Evolutionary conservation across 805 yeast species (phyloP).

Genomic region (Candida saitoana): DNA sequence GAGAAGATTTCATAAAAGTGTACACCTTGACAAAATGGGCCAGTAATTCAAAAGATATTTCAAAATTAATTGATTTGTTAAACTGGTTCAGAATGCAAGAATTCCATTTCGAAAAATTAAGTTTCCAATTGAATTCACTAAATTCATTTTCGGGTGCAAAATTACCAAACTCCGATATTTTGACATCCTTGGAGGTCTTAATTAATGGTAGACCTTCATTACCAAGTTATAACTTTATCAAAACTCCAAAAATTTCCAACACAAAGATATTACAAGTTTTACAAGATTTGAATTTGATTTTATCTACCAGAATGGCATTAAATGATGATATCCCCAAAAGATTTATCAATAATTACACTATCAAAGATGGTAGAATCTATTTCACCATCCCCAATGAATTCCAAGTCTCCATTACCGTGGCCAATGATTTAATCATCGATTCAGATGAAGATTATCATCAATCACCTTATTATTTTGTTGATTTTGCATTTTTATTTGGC

Average conservation of each 20-base stretch:
- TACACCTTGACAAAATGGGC: conserved; percentile 92
- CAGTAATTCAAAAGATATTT: conserved; percentile 63
- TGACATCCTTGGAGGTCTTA: conserved; percentile 83
- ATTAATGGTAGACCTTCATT: conserved; percentile 72
- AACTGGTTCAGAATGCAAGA: conserved; percentile 85
- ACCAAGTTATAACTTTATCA: conserved; percentile 58
- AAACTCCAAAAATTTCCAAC: conserved; percentile 47
- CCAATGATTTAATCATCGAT: conserved; percentile 49
- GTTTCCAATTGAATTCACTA: conserved; percentile 63
- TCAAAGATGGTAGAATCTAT: conserved; percentile 73
- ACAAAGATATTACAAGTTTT: conserved; percentile 57
- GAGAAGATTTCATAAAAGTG: conserved; percentile 80
- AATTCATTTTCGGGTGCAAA: conserved; percentile 83
- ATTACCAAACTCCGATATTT: conserved; percentile 84
- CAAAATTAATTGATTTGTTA: conserved; percentile 75
- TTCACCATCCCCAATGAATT: conserved; percentile 63
- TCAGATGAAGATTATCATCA: conserved; percentile 42
- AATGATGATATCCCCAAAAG: conserved; percentile 59
- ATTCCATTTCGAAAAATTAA: conserved; percentile 54
- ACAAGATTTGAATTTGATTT: conserved; percentile 63
- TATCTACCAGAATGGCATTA: conserved; percentile 72
- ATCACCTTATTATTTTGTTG: conserved; percentile 74
- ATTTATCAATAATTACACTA: conserved; percentile 53
- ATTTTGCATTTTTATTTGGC: conserved; percentile 62
- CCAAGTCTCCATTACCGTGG: conserved; percentile 61